Conservation (phyloP, 345 rosid genomes). For the Melaleuca quinquenervia region DNA sequence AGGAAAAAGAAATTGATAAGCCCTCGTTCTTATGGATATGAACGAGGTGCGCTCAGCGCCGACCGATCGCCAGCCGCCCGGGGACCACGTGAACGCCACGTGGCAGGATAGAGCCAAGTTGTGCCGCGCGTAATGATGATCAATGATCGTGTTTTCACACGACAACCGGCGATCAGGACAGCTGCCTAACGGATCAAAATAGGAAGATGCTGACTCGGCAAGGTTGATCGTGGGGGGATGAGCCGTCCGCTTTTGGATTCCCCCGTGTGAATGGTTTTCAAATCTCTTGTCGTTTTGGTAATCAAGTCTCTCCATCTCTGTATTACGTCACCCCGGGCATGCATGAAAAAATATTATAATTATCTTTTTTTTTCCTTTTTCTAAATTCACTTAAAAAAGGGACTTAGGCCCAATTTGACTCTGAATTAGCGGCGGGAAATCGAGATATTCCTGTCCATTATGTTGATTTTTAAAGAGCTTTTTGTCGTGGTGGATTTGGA, state of each 20-base stretch:
- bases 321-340: too few species aligned
- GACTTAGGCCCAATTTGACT: background rate
- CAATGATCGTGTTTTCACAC: background rate
- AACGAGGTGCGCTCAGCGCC: background rate
- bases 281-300: background rate
- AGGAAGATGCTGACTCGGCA: background rate
- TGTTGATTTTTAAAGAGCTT: too few species aligned
- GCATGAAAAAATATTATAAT: too few species aligned
- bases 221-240: background rate
- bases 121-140: background rate
- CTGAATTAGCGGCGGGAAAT: too few species aligned
- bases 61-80: background rate
- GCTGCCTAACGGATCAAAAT: background rate
- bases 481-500: too few species aligned
- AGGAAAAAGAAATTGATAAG: background rate
- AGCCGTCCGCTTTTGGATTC: background rate
- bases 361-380: too few species aligned
- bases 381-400: too few species aligned
- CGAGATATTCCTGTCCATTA: background rate
- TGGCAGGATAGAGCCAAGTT: background rate
- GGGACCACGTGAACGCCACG: background rate
- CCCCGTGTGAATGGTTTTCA: background rate
- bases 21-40: background rate
- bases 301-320: background rate
- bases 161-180: accelerated